A percentile compares a stretch with the other conserved stretches of the same genome.
Conservation (phyloP, 768 basidiomycete species). For the Pilatotrama ljubarskyi region DNA sequence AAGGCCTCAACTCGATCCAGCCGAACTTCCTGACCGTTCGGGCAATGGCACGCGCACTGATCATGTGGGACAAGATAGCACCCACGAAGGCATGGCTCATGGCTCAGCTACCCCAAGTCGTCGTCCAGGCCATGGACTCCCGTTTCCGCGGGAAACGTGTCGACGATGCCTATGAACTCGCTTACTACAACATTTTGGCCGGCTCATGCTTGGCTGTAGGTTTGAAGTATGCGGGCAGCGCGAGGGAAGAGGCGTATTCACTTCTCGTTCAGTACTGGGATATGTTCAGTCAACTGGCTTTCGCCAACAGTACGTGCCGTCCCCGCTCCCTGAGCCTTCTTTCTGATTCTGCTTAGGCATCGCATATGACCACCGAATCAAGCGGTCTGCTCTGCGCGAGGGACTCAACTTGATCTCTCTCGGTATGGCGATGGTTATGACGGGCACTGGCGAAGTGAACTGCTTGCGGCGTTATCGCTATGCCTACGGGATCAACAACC, state of each 20-base stretch:
- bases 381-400: conserved; percentile 82
- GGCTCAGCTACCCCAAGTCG: conserved; percentile 66
- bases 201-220: conserved; percentile 91
- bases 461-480: conserved; percentile 85
- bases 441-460: conserved; percentile 93
- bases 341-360: conserved; percentile 47
- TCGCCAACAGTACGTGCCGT: conserved; percentile 57
- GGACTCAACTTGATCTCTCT: conserved; percentile 87
- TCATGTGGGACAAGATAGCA: conserved; percentile 82
- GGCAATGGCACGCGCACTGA: conserved; percentile 71
- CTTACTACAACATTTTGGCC: conserved; percentile 88
- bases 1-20: conserved; percentile 81
- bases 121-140: conserved; percentile 60
- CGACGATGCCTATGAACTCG: conserved; percentile 79
- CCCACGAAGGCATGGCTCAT: conserved; percentile 75
- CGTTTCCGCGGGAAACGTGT: conserved; percentile 46
- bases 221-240: conserved; percentile 93
- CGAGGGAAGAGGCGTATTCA: conserved; percentile 83
- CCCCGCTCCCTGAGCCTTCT: neutral
- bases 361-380: conserved; percentile 86
- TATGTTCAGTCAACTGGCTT: conserved; percentile 68
- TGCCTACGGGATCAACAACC: conserved; percentile 83
- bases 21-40: conserved; percentile 86
- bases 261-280: conserved; percentile 84
- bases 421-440: conserved; percentile 91